phyloP scores from a whole-genome alignment of 1,139 yeast genomes.

The Geotrichum restrictum region DNA sequence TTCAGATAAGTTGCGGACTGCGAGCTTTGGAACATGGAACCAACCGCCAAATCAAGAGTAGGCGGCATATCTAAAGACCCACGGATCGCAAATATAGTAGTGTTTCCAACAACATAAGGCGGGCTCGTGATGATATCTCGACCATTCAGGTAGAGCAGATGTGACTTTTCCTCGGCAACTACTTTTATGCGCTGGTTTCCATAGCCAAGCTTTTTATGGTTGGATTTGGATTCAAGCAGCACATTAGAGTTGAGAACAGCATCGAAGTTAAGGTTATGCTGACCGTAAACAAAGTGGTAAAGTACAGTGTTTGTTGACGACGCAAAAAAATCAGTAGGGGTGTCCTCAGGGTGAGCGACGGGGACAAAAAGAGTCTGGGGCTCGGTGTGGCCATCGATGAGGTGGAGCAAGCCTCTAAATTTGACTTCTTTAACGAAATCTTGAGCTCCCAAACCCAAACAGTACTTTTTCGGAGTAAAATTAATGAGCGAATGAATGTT shows the following conservation, averaged over 20 bases:
- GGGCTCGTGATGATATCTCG: conserved; percentile 45
- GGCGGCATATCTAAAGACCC: conserved; percentile 57
- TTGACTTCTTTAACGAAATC: conserved; percentile 66
- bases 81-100: conserved; percentile 60
- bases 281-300: conserved; percentile 66
- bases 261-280: conserved; percentile 39
- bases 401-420: conserved; percentile 53
- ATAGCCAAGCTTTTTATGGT: conserved; percentile 38
- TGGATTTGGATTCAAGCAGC: conserved; percentile 14
- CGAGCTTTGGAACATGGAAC: conserved; percentile 53
- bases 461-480: conserved; percentile 68
- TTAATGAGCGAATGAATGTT: conserved; percentile 28
- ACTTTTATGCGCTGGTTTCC: conserved; percentile 49
- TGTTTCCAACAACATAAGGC: conserved; percentile 51
- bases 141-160: conserved; percentile 46
- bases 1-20: conserved; percentile 50
- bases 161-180: conserved; percentile 30
- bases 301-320: conserved; percentile 41
- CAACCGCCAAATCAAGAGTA: conserved; percentile 50
- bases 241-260: conserved; percentile 38
- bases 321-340: conserved; percentile 32
- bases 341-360: conserved; percentile 15
- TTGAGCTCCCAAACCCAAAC: conserved; percentile 66
- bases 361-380: conserved; percentile 61
- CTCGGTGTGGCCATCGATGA: conserved; percentile 49